Percentiles rank a stretch among this genome's conserved stretches.
phyloP scores from a whole-genome alignment of 2,329 filamentous ascomycete species.

The Tolypocladium album region DNA sequence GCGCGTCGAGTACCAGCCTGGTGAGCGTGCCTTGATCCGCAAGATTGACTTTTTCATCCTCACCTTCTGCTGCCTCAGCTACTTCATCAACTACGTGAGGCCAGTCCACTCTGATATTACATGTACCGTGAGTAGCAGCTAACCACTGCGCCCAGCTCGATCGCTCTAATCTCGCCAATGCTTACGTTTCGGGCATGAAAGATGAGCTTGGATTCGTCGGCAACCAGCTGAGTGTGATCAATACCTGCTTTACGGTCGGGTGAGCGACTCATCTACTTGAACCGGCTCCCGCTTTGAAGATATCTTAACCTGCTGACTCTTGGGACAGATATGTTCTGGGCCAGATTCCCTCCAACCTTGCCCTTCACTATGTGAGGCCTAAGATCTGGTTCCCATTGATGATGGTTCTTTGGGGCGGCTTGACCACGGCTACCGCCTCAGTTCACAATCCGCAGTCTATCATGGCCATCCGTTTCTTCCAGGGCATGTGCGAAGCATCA shows the following conservation, averaged over 20 bases:
- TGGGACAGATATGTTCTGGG: slow-evolving; percentile 33
- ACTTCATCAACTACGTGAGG: slow-evolving; percentile 42
- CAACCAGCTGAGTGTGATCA: slow-evolving; percentile 27
- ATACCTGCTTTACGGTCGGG: slow-evolving; percentile 25
- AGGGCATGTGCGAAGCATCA: slow-evolving; percentile 25
- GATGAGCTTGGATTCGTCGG: slow-evolving; percentile 35
- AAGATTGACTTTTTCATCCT: slow-evolving; percentile 57
- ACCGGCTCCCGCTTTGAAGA: neutral
- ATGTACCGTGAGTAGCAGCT: neutral
- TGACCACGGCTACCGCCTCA: slow-evolving; percentile 46
- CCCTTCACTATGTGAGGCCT: slow-evolving; percentile 51
- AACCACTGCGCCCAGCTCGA: slow-evolving; percentile 16
- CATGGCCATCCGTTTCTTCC: slow-evolving; percentile 28
- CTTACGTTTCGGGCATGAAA: slow-evolving; percentile 33
- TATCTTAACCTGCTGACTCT: neutral
- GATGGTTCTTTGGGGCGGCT: slow-evolving; percentile 51
- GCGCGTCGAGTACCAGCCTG: slow-evolving; percentile 21
- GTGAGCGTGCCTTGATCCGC: slow-evolving; percentile 34
- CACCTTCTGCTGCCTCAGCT: slow-evolving; percentile 50
- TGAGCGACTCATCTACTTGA: slow-evolving; percentile 12
- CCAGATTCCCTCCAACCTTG: slow-evolving; percentile 50
- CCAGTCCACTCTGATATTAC: neutral
- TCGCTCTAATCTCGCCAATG: slow-evolving; percentile 26
- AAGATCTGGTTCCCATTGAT: slow-evolving; percentile 53
- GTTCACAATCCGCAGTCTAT: slow-evolving; percentile 24